Evolutionary conservation across 2,329 filamentous ascomycete species (phyloP).

Genomic region (Aureobasidium sp.): DNA sequence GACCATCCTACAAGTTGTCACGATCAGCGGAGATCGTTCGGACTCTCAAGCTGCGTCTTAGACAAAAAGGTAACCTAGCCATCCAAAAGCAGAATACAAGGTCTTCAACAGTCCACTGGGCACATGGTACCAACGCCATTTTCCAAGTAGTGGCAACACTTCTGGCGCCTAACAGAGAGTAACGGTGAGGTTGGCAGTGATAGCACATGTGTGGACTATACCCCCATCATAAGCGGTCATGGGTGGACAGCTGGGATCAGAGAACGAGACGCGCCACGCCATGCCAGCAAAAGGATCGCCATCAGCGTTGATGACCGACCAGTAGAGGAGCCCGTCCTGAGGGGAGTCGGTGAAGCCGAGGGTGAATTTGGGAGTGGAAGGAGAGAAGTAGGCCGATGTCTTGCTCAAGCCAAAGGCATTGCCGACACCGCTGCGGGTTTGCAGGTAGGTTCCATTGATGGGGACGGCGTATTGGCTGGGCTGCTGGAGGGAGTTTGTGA

Average conservation of each 20-base stretch:
- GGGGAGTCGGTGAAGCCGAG: slow-evolving; percentile 22
- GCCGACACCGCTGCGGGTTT: slow-evolving; percentile 22
- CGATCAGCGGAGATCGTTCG: not conserved
- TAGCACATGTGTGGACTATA: slow-evolving; percentile 12
- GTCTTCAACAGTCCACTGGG: not conserved
- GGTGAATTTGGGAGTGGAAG: slow-evolving; percentile 22
- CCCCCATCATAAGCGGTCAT: slow-evolving; percentile 14
- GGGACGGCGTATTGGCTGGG: slow-evolving; percentile 19
- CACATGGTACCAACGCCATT: slow-evolving; percentile 10
- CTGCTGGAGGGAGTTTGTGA: slow-evolving; percentile 21
- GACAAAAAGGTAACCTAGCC: slow-evolving; percentile 2
- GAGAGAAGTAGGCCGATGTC: slow-evolving; percentile 22
- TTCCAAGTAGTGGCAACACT: not conserved
- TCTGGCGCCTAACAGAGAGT: slow-evolving; percentile 12
- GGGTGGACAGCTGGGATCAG: slow-evolving; percentile 7
- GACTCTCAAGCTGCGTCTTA: not conserved
- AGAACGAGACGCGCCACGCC: slow-evolving; percentile 20
- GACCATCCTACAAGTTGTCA: not conserved
- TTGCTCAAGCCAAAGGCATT: slow-evolving; percentile 28
- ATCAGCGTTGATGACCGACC: slow-evolving; percentile 23
- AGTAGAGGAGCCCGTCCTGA: slow-evolving; percentile 23
- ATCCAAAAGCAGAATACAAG: slow-evolving; percentile 1
- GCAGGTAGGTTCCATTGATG: slow-evolving; percentile 20
- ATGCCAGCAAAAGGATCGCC: slow-evolving; percentile 24
- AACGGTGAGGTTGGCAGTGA: slow-evolving; percentile 10